Percentiles rank a stretch among this genome's conserved stretches.
Conservation (phyloP, 2,329 filamentous ascomycete genomes). For the Pezizomycotina sp. region DNA sequence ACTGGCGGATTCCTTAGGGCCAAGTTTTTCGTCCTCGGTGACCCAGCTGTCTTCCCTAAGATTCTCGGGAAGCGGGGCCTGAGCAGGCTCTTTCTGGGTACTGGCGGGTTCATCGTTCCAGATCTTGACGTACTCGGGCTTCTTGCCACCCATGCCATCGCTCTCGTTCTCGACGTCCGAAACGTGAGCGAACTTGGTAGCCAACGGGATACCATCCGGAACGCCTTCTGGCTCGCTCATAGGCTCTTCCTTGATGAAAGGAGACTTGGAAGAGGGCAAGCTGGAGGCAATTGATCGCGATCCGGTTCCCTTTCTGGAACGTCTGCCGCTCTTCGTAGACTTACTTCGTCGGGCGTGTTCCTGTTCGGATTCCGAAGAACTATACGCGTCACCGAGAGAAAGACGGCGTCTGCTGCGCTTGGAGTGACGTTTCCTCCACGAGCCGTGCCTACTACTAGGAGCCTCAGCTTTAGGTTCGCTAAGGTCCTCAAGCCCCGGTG, state of each 20-base stretch:
- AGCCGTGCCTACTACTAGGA: constrained; percentile 10
- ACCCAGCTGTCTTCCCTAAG: constrained; percentile 15
- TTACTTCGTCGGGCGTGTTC: too few relatives aligned
- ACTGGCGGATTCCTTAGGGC: too few relatives aligned
- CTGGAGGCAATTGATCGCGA: too few relatives aligned
- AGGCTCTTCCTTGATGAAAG: constrained; percentile 15
- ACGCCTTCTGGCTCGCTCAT: constrained; percentile 14
- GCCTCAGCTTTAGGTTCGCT: constrained; percentile 5
- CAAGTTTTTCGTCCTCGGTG: constrained; percentile 15
- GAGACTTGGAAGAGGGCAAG: too few relatives aligned
- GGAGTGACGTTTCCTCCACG: constrained; percentile 14
- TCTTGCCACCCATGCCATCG: constrained; percentile 8
- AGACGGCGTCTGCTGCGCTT: constrained; percentile 10
- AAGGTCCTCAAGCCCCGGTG: constrained; percentile 14
- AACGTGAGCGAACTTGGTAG: constrained; percentile 13
- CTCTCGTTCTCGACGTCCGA: constrained; percentile 11
- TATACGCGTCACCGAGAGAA: constrained; percentile 8
- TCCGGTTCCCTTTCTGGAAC: too few relatives aligned
- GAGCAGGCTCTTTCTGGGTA: constrained; percentile 6
- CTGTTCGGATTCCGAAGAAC: too few relatives aligned
- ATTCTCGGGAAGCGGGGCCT: constrained; percentile 3
- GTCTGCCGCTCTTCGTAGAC: too few relatives aligned
- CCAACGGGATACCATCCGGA: constrained; percentile 2
- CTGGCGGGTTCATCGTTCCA: constrained; percentile 15
- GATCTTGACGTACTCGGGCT: constrained; percentile 9